Evolutionary conservation across 2,329 filamentous ascomycete genomes (phyloP).

Genomic region (Eurotiales sp.): DNA sequence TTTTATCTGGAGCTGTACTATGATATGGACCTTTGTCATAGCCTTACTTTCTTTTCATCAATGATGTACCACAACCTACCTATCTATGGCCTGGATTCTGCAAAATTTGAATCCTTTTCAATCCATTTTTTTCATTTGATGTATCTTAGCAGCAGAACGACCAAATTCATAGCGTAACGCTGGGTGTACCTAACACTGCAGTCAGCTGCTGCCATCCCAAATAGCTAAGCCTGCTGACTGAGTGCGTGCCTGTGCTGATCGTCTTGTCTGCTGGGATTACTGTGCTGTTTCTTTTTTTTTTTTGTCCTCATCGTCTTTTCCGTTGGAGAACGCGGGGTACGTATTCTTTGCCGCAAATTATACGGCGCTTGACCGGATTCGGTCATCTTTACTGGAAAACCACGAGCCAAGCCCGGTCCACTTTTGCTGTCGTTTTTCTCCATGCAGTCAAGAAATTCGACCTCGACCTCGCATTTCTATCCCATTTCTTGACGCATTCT

Average conservation of each 20-base stretch:
- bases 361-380: slow-evolving; percentile 13
- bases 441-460: slow-evolving; percentile 9
- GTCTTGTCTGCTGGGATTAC: slow-evolving; percentile 13
- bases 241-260: slow-evolving; percentile 14
- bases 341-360: slow-evolving; percentile 11
- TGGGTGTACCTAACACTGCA: slow-evolving; percentile 15
- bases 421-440: slow-evolving; percentile 17
- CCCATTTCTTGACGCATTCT: not conserved
- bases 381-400: slow-evolving; percentile 5
- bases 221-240: slow-evolving; percentile 15
- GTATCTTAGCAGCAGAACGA: slow-evolving; percentile 30
- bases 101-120: not conserved
- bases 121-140: slow-evolving; percentile 16
- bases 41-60: slow-evolving; percentile 7
- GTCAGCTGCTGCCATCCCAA: slow-evolving; percentile 17
- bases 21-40: slow-evolving; percentile 11
- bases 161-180: slow-evolving; percentile 21
- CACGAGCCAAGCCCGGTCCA: slow-evolving; percentile 28
- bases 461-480: not conserved
- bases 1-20: slow-evolving; percentile 5
- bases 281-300: slow-evolving; percentile 10
- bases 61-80: slow-evolving; percentile 10
- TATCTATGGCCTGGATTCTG: slow-evolving; percentile 10
- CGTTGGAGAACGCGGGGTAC: slow-evolving; percentile 12
- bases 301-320: slow-evolving; percentile 11